Conservation (phyloP, 441 rosid species). For the Capsella rubella region DNA sequence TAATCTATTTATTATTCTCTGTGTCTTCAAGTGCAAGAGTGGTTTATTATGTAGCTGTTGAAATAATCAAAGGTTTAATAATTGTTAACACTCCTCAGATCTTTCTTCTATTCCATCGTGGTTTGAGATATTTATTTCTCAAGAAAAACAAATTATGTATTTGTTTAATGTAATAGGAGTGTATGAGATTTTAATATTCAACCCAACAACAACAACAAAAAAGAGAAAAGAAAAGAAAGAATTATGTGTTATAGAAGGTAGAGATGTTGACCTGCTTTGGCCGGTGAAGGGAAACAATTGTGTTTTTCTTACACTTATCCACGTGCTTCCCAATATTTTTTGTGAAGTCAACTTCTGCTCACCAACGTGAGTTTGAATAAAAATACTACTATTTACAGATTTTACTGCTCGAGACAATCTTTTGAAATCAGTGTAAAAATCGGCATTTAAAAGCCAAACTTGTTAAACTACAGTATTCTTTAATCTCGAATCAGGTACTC, state of each 20-base stretch:
- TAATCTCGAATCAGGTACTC: not conserved
- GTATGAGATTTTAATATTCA: not conserved
- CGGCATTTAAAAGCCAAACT: not conserved
- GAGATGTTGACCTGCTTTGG: conserved; percentile 47
- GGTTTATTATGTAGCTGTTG: not conserved
- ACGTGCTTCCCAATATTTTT: conserved; percentile 37
- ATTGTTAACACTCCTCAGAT: conserved; percentile 5
- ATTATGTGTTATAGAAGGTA: conserved; percentile 41
- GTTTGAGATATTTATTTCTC: conserved; percentile 16
- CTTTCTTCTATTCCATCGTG: conserved; percentile 28
- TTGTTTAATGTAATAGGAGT: not conserved
- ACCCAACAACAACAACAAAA: not conserved
- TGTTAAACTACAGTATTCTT: not conserved
- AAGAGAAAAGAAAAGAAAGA: too few relatives aligned
- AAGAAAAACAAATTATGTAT: not conserved
- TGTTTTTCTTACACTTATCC: conserved; percentile 42
- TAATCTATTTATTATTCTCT: conserved; percentile 4
- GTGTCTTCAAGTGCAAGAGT: not conserved
- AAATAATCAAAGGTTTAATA: conserved; percentile 2
- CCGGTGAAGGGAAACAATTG: conserved; percentile 47
- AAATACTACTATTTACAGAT: not conserved
- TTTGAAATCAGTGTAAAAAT: not conserved
- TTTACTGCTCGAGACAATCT: not conserved
- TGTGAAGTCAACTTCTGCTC: conserved; percentile 39
- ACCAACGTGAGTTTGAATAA: conserved; percentile 30